Evolutionary conservation across 257 asterid species (phyloP).

Genomic region (Forsythia suspensa): DNA sequence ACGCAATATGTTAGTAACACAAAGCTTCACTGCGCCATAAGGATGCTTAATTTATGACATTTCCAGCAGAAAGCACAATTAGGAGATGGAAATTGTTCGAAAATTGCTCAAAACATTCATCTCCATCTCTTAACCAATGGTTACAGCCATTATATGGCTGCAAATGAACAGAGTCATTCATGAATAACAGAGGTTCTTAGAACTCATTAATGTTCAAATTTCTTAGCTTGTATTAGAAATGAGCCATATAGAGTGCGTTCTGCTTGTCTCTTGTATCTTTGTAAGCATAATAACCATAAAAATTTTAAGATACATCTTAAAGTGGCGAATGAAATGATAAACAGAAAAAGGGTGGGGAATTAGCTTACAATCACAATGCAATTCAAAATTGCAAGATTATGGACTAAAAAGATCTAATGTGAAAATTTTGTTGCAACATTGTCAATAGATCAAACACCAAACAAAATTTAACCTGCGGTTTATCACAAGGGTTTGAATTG

Average conservation of each 20-base stretch:
- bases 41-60: too few relatives aligned
- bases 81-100: too few relatives aligned
- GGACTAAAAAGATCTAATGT: neutral
- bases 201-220: neutral
- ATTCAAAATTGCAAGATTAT: neutral
- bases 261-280: too few relatives aligned
- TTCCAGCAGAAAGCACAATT: too few relatives aligned
- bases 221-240: neutral
- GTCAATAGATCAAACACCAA: too few relatives aligned
- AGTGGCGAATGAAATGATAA: neutral
- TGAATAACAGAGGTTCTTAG: neutral
- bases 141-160: neutral
- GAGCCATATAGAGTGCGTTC: neutral
- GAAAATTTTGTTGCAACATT: neutral
- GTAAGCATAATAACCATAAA: too few relatives aligned
- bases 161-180: neutral
- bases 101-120: constrained; percentile 37
- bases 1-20: constrained; percentile 30
- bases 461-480: too few relatives aligned
- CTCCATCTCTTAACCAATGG: constrained; percentile 11
- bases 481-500: too few relatives aligned
- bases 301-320: too few relatives aligned
- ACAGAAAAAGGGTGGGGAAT: neutral
- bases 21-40: constrained; percentile 19
- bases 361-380: neutral